Base-by-base conservation (phyloP, 345 rosid species). In the Acer campestre region DNA sequence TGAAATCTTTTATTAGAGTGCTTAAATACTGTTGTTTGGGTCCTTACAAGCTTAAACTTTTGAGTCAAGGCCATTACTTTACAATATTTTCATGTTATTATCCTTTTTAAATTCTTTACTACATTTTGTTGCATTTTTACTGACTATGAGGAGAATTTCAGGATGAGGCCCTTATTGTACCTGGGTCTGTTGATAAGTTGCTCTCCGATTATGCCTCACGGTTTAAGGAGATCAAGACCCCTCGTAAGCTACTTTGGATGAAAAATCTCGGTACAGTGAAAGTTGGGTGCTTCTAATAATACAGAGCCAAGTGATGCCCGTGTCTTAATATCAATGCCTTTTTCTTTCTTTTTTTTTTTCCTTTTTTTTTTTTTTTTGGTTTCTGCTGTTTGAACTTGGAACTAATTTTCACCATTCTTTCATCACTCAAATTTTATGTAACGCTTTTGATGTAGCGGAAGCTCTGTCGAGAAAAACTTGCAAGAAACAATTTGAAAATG, bases 211-310 rank as follows among this genome's bases (percentile, higher is more conserved):
- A 92, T 87, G 93, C 98, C 23, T 84, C 84, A 77, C 83, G 90
- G 78, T 96, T 86, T 82, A 91, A 90, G 27, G 87, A 91, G 88
- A 88, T 94, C 82, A 96, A 94, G 86, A 94, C 97, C 76, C 99
- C 99, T 79, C 97, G 97, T 58, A 96, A 94, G 81, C 90, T 94
- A 71, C 87, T 90, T 42, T 96, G 99, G 99, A 94, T 91, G 94
- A 94, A 96, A 89, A 92, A 92, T 88, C 95, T 96, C 56, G 99
- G 99, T 79, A 85, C 88, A 38, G 98, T 96, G 79, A 92, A 92
- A 97, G 99, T 92, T 69, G 68, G 85, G 9, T 80, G 71, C 80
- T 75, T 74, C 53, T 23, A 61, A 25, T 73, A 64, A 73, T 63
- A 22, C 9, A 1, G 56, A 49, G 51, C 8, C 65, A 20, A 68